Percentiles rank a stretch among this genome's conserved stretches.
Conservation (phyloP, 768 basidiomycete species). For the Mycena amicta region DNA sequence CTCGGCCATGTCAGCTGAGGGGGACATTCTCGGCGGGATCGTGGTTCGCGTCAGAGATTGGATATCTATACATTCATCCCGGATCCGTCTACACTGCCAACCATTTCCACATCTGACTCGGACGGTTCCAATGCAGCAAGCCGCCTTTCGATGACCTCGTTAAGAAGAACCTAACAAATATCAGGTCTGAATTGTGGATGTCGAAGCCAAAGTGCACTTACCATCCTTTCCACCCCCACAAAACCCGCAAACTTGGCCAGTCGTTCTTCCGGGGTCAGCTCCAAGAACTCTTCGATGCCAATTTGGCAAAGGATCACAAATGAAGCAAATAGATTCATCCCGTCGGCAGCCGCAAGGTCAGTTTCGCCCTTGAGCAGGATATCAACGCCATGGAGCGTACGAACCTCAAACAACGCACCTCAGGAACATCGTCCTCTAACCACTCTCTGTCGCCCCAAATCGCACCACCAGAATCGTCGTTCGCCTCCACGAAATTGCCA, state of each 20-base stretch:
- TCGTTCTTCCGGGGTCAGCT: conserved; percentile 50
- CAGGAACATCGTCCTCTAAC: conserved; percentile 58
- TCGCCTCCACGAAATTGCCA: conserved; percentile 58
- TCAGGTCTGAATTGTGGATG: neutral
- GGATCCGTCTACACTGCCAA: neutral
- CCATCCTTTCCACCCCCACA: conserved; percentile 55
- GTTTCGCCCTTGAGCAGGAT: conserved; percentile 54
- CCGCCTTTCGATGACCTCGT: conserved; percentile 38
- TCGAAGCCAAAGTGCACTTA: conserved; percentile 35
- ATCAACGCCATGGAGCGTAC: too few relatives aligned
- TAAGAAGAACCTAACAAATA: conserved; percentile 41
- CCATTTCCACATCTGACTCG: conserved; percentile 16
- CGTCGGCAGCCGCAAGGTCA: conserved; percentile 53
- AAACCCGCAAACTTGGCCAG: conserved; percentile 45
- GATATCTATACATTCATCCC: neutral
- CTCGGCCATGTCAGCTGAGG: conserved; percentile 30
- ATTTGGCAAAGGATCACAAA: conserved; percentile 61
- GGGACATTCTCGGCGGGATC: neutral
- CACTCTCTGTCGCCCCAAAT: conserved; percentile 67
- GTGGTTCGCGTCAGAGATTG: neutral
- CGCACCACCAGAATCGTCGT: conserved; percentile 43
- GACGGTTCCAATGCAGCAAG: conserved; percentile 32
- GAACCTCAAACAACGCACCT: conserved; percentile 49
- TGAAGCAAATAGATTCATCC: conserved; percentile 75
- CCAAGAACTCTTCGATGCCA: conserved; percentile 57